Conservation (phyloP, 352 stramenopile species). For the Phytophthora meadii region DNA sequence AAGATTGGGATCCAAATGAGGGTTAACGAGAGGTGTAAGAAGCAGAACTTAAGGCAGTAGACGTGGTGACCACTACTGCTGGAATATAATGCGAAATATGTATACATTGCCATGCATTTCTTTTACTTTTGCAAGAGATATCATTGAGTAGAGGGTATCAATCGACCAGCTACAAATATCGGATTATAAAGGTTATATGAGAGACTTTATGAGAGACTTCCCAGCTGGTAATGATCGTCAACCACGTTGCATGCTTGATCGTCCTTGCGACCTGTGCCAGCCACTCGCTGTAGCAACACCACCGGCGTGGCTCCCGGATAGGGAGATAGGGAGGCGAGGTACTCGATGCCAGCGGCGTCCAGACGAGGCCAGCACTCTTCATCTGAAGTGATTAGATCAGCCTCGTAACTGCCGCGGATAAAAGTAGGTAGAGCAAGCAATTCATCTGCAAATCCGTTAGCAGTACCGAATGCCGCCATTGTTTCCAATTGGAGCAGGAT, state of each 20-base stretch:
- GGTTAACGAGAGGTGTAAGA: background rate
- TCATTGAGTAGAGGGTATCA: background rate
- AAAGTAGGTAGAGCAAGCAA: too few species aligned
- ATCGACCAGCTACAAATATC: slow-evolving; percentile 14
- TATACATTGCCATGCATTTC: background rate
- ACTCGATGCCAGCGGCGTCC: slow-evolving; percentile 2
- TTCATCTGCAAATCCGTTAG: background rate
- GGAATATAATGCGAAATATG: background rate
- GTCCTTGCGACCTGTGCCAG: slow-evolving; percentile 12
- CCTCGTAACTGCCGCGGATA: background rate
- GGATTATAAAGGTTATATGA: slow-evolving; percentile 24
- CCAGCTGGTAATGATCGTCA: slow-evolving; percentile 24
- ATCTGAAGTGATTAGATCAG: background rate
- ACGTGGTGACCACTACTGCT: background rate
- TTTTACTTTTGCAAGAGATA: too few species aligned
- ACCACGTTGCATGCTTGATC: slow-evolving; percentile 8
- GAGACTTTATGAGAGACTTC: slow-evolving; percentile 35
- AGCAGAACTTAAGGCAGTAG: background rate
- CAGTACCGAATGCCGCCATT: background rate
- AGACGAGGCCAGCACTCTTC: slow-evolving; percentile 17
- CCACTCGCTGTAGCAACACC: slow-evolving; percentile 17
- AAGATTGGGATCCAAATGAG: slow-evolving; percentile 2
- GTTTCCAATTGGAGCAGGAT: too few species aligned
- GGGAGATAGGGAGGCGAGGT: slow-evolving; percentile 20
- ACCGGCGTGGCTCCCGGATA: slow-evolving; percentile 3